These are phyloP conservation scores for Mortierella hygrophila DNA, from an alignment of 192 early-diverging fungal genomes.

Conservation along the genomic window DNA sequence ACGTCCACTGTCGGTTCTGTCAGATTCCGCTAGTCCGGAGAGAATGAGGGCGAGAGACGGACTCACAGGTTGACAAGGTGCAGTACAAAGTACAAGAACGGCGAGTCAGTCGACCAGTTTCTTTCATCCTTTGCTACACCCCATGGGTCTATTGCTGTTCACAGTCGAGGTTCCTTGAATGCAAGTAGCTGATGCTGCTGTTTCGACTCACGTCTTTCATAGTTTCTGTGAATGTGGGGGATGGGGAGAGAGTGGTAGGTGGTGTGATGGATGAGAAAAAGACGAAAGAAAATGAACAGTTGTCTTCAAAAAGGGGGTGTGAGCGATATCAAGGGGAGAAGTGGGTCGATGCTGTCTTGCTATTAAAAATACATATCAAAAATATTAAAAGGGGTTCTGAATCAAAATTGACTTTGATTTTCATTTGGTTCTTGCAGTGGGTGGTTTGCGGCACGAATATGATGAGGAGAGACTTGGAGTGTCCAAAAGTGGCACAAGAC, in stretches of 20 bases:
- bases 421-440: too few species aligned
- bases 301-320: too few species aligned
- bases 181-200: not conserved
- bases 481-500: too few species aligned
- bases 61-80: not conserved
- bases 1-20: not conserved
- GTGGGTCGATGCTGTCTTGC: too few species aligned
- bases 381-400: too few species aligned
- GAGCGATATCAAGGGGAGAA: too few species aligned
- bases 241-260: not conserved
- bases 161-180: not conserved
- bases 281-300: too few species aligned
- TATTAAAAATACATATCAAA: too few species aligned
- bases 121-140: not conserved
- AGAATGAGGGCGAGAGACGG: not conserved
- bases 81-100: not conserved
- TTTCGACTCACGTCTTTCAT: not conserved
- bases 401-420: too few species aligned
- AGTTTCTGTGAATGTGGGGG: not conserved
- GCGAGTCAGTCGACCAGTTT: not conserved
- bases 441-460: too few species aligned
- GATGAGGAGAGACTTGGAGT: too few species aligned
- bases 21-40: not conserved
- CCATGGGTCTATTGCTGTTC: not conserved
- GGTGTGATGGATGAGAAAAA: not conserved